phyloP scores from a whole-genome alignment of 352 stramenopile species.

The Phytophthora multivora region DNA sequence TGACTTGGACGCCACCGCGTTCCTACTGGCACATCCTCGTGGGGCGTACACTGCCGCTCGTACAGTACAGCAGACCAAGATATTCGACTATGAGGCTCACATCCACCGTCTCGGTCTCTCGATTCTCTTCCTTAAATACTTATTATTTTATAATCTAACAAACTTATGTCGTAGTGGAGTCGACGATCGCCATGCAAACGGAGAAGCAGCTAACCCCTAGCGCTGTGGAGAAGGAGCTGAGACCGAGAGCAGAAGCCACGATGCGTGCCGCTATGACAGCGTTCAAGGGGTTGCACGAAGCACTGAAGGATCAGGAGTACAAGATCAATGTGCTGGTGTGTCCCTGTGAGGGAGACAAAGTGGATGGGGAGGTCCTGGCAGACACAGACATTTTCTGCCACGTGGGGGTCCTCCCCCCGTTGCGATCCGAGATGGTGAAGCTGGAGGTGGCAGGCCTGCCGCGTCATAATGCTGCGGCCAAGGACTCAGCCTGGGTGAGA shows the following conservation, averaged over 20 bases:
- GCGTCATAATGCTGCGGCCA: constrained; percentile 73
- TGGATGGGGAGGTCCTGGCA: constrained; percentile 22
- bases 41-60: constrained; percentile 77
- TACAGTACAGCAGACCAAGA: constrained; percentile 71
- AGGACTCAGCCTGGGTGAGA: constrained; percentile 78
- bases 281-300: constrained; percentile 54
- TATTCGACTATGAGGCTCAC: constrained; percentile 85
- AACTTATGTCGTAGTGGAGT: constrained; percentile 53
- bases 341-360: constrained; percentile 24
- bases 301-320: constrained; percentile 66
- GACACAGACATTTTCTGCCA: constrained; percentile 72
- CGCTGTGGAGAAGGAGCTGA: constrained; percentile 50
- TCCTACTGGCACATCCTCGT: constrained; percentile 65
- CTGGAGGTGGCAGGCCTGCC: constrained; percentile 69
- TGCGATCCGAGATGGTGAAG: constrained; percentile 69
- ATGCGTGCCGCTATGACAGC: constrained; percentile 69
- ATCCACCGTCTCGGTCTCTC: constrained; percentile 72
- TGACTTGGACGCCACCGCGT: constrained; percentile 64
- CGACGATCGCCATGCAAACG: constrained; percentile 68
- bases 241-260: constrained; percentile 63
- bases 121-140: not conserved
- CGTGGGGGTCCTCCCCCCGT: constrained; percentile 66
- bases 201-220: constrained; percentile 21
- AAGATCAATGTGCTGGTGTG: constrained; percentile 86
- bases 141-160: not conserved